These are phyloP conservation scores for Biscutella laevigata DNA, from an alignment of 441 rosid genomes.

Conservation along the genomic window DNA sequence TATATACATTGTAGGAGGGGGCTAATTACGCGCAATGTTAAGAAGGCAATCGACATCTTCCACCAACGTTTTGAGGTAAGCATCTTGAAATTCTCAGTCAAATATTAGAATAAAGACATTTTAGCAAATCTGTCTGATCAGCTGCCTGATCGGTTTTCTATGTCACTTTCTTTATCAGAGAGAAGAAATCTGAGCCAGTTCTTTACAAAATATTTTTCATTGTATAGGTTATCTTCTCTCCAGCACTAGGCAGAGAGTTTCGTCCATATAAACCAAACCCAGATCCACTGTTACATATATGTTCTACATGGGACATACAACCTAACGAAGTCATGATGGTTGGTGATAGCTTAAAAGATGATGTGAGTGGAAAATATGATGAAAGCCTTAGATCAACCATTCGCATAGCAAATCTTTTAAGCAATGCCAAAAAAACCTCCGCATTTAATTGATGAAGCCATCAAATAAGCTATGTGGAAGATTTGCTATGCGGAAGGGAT, in stretches of 20 bases:
- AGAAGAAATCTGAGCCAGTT: background rate
- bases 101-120: no score
- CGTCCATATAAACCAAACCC: conserved; percentile 90
- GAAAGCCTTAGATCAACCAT: conserved; percentile 43
- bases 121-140: background rate
- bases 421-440: conserved; percentile 55
- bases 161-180: background rate
- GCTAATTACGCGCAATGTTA: conserved; percentile 77
- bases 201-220: background rate
- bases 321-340: conserved; percentile 86
- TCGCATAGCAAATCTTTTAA: conserved; percentile 39
- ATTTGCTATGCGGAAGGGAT: conserved; percentile 36
- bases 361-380: conserved; percentile 61
- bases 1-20: conserved; percentile 62
- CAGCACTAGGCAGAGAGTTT: conserved; percentile 92
- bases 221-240: conserved; percentile 56
- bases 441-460: no score
- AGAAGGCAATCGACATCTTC: conserved; percentile 72
- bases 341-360: conserved; percentile 95
- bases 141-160: background rate
- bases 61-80: conserved; percentile 69
- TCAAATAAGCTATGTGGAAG: no score
- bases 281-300: conserved; percentile 77
- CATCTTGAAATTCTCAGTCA: background rate
- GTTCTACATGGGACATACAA: conserved; percentile 69